These are phyloP conservation scores for Melaleuca quinquenervia DNA, from an alignment of 345 rosid genomes.

Conservation along the genomic window DNA sequence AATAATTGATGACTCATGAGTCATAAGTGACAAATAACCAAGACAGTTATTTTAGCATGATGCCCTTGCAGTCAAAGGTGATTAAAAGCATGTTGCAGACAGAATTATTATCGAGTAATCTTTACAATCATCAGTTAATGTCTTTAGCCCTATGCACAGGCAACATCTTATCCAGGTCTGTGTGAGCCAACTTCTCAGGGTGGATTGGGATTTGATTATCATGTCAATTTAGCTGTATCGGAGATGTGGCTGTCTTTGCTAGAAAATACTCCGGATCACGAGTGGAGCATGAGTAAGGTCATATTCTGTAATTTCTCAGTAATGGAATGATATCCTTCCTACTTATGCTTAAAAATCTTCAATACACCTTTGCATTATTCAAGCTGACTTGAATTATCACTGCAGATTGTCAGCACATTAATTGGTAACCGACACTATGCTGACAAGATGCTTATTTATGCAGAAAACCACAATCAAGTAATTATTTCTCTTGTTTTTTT, in stretches of 20 bases:
- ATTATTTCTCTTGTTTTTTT: not conserved
- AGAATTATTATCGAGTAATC: not conserved
- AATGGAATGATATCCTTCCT: not conserved
- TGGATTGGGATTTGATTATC: slow-evolving; percentile 90
- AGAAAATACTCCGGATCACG: slow-evolving; percentile 51
- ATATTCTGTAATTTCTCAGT: not conserved
- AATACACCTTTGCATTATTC: not conserved
- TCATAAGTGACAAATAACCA: not conserved
- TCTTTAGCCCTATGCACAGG: slow-evolving; percentile 19
- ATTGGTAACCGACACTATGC: slow-evolving; percentile 55
- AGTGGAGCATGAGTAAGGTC: slow-evolving; percentile 98
- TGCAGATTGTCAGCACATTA: slow-evolving; percentile 74
- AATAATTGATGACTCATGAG: not conserved
- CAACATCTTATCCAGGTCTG: slow-evolving; percentile 84
- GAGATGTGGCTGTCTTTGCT: slow-evolving; percentile 92
- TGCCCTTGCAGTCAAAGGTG: not conserved
- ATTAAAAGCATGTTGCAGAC: not conserved
- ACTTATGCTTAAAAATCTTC: not conserved
- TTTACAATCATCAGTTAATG: not conserved
- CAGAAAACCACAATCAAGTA: slow-evolving; percentile 91
- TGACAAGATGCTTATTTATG: slow-evolving; percentile 73
- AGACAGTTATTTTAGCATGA: not conserved
- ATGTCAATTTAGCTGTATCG: slow-evolving; percentile 73
- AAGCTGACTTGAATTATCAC: not conserved
- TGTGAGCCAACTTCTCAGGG: slow-evolving; percentile 90